Evolutionary conservation across 352 stramenopile genomes (phyloP), one percentile per base, ranked within the genome.

Genomic region (Phytophthora colocasiae): DNA sequence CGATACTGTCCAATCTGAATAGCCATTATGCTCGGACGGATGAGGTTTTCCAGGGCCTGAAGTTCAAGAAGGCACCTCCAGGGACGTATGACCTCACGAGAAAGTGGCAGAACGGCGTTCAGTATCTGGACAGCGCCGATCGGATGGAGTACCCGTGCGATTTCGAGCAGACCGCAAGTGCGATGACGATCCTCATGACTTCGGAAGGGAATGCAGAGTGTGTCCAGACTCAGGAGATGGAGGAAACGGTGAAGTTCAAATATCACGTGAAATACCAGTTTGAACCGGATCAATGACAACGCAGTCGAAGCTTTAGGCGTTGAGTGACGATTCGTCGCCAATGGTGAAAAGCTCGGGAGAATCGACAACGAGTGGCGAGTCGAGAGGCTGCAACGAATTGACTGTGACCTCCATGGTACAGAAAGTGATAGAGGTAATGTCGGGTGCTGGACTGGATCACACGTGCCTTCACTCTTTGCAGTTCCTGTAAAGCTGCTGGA

Each of bases 371-470:
- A 49, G 27, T 44, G 5, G 46, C 46, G 15, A 83, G 38, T 40
- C 63, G 41, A 32, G 45, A 6, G 8, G 68, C 68, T 26, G 31
- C 9, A 32, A 40, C 10, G 50, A 83, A 54, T 55, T 80, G 75
- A 27, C 41, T 47, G 2, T 39, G 46, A 47, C 67, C 56, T 39
- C 46, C 51, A 12, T 8, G 44, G 17, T 67, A 74, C 36, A 78
- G 45, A 6, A n/a, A 52, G 1, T 7, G 15, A 34, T 69, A 81
- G 15, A 81, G 52, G 17, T 66, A 78, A 6, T 41, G 32, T 10
- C 73, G 69, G 31, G 49, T 24, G 52, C 53, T 66, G 27, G 58
- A 55, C 52, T 80, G 73, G 38, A 80, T 27, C 17, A 69, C 57
- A 15, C 50, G 41, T n/a, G 53, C 65, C 38, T 70, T 58, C 5